Percentiles rank a stretch among this genome's conserved stretches.
Conservation (phyloP, 306 rosid genomes). For the Cucurbita argyrosperma region DNA sequence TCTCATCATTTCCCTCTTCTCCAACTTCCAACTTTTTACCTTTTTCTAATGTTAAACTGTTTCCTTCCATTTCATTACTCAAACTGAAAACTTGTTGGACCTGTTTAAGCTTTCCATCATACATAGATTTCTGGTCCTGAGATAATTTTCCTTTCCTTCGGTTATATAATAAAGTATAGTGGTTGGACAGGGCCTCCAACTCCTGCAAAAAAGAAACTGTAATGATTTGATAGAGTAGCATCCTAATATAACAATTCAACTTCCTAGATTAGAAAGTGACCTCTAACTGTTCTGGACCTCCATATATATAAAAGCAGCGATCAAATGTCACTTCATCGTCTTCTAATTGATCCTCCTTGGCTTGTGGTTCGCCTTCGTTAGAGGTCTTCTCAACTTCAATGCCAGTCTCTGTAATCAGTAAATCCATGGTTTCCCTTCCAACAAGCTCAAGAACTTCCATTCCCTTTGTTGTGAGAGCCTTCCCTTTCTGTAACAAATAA, state of each 20-base stretch:
- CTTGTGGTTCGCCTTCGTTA: slow-evolving; percentile 26
- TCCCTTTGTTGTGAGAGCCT: slow-evolving; percentile 87
- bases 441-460: slow-evolving; percentile 95
- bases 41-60: slow-evolving; percentile 38
- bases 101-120: slow-evolving; percentile 79
- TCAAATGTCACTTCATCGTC: slow-evolving; percentile 85
- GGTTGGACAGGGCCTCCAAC: slow-evolving; percentile 83
- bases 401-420: slow-evolving; percentile 84
- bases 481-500: slow-evolving; percentile 54
- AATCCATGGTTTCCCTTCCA: slow-evolving; percentile 88
- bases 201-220: slow-evolving; percentile 42
- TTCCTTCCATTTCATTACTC: slow-evolving; percentile 49
- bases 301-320: slow-evolving; percentile 94
- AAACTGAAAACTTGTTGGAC: slow-evolving; percentile 74
- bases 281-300: slow-evolving; percentile 99
- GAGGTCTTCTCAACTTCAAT: slow-evolving; percentile 61
- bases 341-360: slow-evolving; percentile 44
- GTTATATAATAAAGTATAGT: slow-evolving; percentile 69
- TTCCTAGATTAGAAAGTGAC: slow-evolving; percentile 24
- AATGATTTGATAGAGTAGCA: neutral
- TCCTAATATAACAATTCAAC: neutral
- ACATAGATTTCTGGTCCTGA: slow-evolving; percentile 51
- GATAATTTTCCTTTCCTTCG: slow-evolving; percentile 73
- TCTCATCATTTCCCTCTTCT: slow-evolving; percentile 62
- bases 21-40: slow-evolving; percentile 60